These are phyloP conservation scores for Novymonas esmeraldas DNA, from an alignment of 208 protist species.

Conservation along the genomic window DNA sequence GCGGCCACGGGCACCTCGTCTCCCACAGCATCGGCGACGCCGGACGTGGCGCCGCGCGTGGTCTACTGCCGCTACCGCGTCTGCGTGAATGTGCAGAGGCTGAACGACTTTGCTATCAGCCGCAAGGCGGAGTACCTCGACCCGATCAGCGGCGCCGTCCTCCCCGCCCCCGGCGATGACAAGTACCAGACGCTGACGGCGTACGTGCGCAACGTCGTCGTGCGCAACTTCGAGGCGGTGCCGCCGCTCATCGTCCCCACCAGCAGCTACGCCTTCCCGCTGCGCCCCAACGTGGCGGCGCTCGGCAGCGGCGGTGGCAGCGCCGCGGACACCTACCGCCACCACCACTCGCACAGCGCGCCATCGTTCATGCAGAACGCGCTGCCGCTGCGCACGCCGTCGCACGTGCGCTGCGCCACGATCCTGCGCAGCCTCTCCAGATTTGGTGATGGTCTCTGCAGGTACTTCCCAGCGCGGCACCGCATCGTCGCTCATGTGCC, in stretches of 20 bases:
- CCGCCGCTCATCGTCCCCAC: slow-evolving; percentile 48
- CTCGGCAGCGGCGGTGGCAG: slow-evolving; percentile 29
- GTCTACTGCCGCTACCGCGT: slow-evolving; percentile 69
- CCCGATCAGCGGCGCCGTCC: slow-evolving; percentile 57
- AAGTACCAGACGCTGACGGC: slow-evolving; percentile 34
- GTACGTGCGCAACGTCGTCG: slow-evolving; percentile 53
- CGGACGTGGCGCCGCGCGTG: too few relatives aligned
- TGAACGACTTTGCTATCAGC: slow-evolving; percentile 56
- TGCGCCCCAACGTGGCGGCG: slow-evolving; percentile 20
- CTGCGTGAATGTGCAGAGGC: slow-evolving; percentile 46
- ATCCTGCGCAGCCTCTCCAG: slow-evolving; percentile 52
- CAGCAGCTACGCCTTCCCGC: slow-evolving; percentile 41
- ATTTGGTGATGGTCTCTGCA: slow-evolving; percentile 49
- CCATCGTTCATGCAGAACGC: slow-evolving; percentile 40
- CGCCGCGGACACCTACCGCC: slow-evolving; percentile 24
- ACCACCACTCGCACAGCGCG: slow-evolving; percentile 40
- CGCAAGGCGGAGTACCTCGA: slow-evolving; percentile 78
- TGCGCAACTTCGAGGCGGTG: slow-evolving; percentile 62
- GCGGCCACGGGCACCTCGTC: neutral
- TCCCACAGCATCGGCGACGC: neutral
- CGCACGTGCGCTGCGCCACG: slow-evolving; percentile 29
- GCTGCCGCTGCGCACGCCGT: slow-evolving; percentile 17
- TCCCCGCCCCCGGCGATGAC: slow-evolving; percentile 52
- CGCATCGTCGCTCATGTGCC: slow-evolving; percentile 38
- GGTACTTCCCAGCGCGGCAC: slow-evolving; percentile 26